Evolutionary conservation across 164 flowering plant genomes (phyloP).

Genomic region (Stephania cephalantha): DNA sequence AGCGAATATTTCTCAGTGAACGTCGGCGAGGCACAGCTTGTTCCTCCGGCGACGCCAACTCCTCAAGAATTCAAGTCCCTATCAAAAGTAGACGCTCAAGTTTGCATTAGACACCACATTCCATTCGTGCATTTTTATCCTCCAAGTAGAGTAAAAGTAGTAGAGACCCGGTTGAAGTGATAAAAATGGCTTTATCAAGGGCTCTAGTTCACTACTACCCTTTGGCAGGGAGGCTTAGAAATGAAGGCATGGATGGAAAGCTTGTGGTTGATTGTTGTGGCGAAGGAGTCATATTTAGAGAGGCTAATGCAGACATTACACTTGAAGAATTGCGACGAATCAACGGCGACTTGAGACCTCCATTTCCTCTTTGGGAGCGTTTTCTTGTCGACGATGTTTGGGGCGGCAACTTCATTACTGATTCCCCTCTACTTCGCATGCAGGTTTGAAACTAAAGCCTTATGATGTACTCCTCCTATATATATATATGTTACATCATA

Average conservation of each 20-base stretch:
- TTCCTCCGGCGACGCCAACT: slow-evolving; percentile 14
- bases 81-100: slow-evolving; percentile 23
- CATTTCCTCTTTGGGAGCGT: slow-evolving; percentile 16
- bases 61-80: slow-evolving; percentile 22
- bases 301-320: slow-evolving; percentile 15
- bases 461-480: no score
- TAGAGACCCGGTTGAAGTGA: not conserved
- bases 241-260: slow-evolving; percentile 11
- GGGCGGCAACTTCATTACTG: slow-evolving; percentile 15
- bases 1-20: slow-evolving; percentile 2
- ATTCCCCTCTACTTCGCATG: slow-evolving; percentile 20
- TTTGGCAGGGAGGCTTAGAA: slow-evolving; percentile 19
- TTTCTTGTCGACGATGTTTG: slow-evolving; percentile 20
- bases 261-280: slow-evolving; percentile 21
- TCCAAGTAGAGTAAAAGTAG: not conserved
- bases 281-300: slow-evolving; percentile 20
- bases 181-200: slow-evolving; percentile 16
- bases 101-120: slow-evolving; percentile 21
- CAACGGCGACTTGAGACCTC: slow-evolving; percentile 15
- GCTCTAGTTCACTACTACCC: slow-evolving; percentile 23
- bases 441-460: slow-evolving; percentile 13
- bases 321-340: slow-evolving; percentile 5
- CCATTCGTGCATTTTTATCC: slow-evolving; percentile 23
- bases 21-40: slow-evolving; percentile 13
- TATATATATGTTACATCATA: no score